Conservation (phyloP, 176 grass and related monocot genomes). For the Cymbopogon citratus region DNA sequence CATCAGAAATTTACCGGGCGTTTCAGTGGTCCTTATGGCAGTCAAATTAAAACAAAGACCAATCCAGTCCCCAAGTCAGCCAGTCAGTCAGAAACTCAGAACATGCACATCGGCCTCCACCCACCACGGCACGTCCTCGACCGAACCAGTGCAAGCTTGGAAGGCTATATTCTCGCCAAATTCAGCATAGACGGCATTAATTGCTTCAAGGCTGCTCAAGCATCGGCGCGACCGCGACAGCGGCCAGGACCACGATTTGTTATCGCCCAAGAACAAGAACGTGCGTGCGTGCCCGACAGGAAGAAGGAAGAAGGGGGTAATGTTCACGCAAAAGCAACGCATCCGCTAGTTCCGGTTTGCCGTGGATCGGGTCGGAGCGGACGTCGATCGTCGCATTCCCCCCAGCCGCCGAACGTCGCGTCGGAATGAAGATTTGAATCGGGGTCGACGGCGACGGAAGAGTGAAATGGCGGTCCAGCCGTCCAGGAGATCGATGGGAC, state of each 20-base stretch:
- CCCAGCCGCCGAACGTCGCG: background rate
- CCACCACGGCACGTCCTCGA: background rate
- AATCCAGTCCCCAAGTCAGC: too few species aligned
- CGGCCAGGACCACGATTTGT: background rate
- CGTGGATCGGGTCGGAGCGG: background rate
- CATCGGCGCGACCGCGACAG: background rate
- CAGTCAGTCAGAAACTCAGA: background rate
- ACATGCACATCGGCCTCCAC: background rate
- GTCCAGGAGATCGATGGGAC: background rate
- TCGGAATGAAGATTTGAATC: background rate
- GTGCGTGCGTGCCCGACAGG: background rate
- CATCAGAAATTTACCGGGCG: too few species aligned
- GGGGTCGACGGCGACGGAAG: constrained; percentile 8
- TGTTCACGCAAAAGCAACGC: constrained; percentile 35
- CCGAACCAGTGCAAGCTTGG: background rate
- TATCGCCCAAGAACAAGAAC: background rate
- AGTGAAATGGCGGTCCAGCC: background rate
- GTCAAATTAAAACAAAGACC: too few species aligned
- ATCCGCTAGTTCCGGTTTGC: background rate
- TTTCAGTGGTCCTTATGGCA: too few species aligned
- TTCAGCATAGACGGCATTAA: constrained; percentile 2
- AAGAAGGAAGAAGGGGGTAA: background rate
- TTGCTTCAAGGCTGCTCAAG: constrained; percentile 28
- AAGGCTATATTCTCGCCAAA: background rate
- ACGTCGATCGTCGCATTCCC: background rate